Evolutionary conservation across 345 rosid genomes (phyloP).

Genomic region (Dimocarpus longan): DNA sequence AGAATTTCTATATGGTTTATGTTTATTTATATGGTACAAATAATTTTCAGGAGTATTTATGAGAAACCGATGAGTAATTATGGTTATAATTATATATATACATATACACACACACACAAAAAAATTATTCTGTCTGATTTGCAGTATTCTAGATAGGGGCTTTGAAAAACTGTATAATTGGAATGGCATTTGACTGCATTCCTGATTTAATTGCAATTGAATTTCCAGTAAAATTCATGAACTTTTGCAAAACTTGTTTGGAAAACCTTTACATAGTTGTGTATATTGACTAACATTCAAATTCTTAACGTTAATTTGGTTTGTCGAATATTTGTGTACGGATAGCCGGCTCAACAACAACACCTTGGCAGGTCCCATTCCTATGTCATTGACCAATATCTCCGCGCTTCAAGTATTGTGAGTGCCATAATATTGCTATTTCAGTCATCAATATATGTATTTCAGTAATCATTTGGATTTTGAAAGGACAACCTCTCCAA

Average conservation of each 20-base stretch:
- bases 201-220: too few species aligned
- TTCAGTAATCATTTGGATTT: not conserved
- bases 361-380: conserved; percentile 80
- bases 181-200: too few species aligned
- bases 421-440: conserved; percentile 37
- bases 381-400: conserved; percentile 86
- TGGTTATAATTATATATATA: too few species aligned
- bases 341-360: conserved; percentile 98
- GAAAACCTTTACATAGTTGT: not conserved
- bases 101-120: too few species aligned
- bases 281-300: conserved; percentile 12
- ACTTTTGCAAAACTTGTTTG: too few species aligned
- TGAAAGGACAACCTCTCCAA: conserved; percentile 7
- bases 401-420: conserved; percentile 92
- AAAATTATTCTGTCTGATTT: too few species aligned
- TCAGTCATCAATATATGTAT: not conserved
- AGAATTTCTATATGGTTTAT: not conserved
- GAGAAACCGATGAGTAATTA: too few species aligned
- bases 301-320: conserved; percentile 22
- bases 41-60: not conserved
- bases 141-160: too few species aligned
- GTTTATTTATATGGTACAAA: not conserved
- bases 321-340: conserved; percentile 44
- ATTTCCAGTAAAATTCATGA: too few species aligned
- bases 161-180: too few species aligned